Conservation (phyloP, 2,329 filamentous ascomycete genomes). For the Apiospora aurea region DNA sequence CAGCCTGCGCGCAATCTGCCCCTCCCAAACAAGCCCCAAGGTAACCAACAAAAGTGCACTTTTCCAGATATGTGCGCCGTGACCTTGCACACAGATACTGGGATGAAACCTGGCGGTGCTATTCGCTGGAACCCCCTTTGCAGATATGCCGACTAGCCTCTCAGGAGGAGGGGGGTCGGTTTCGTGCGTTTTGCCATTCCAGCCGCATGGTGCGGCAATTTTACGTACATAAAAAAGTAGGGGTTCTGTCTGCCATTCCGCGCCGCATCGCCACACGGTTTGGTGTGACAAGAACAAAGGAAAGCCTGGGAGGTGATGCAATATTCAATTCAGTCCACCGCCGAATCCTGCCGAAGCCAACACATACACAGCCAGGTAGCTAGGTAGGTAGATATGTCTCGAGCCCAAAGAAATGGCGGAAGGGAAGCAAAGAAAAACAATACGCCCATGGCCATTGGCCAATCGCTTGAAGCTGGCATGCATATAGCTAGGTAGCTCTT, state of each 20-base stretch:
- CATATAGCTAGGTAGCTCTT: neutral
- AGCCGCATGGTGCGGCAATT: neutral
- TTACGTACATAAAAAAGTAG: constrained; percentile 7
- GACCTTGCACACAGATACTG: neutral
- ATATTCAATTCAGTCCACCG: neutral
- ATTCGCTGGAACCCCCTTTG: neutral
- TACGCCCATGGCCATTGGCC: neutral
- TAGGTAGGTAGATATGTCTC: neutral
- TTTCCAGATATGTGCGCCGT: neutral
- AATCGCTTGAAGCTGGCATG: neutral
- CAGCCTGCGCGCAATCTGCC: neutral
- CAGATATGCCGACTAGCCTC: neutral
- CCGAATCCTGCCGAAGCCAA: neutral
- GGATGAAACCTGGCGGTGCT: neutral
- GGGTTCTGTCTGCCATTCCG: neutral
- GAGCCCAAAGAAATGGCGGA: neutral
- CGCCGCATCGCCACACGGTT: neutral
- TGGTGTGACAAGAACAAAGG: neutral
- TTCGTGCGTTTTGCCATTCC: neutral
- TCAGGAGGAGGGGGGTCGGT: neutral
- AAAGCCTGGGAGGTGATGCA: neutral
- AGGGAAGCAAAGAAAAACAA: neutral
- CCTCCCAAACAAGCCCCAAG: too few species aligned
- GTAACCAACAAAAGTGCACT: constrained; percentile 7
- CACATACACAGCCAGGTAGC: too few species aligned